phyloP scores from a whole-genome alignment of 2,329 filamentous ascomycete species.

The Colletotrichum orbiculare region DNA sequence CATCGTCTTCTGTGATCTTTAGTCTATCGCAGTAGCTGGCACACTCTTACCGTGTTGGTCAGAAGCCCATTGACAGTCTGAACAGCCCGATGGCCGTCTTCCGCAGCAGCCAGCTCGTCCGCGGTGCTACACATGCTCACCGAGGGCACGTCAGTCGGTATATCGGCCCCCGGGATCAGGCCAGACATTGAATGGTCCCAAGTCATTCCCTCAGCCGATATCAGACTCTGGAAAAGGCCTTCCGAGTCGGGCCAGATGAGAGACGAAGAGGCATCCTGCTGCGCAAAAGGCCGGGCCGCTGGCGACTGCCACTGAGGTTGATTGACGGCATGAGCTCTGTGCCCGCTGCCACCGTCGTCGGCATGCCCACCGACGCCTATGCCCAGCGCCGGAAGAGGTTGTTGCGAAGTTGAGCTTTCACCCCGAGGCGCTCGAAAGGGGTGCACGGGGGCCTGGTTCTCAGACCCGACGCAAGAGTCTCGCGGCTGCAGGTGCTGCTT shows the following conservation, averaged over 20 bases:
- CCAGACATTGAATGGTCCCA: conserved; percentile 15
- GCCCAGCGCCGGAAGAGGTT: background rate
- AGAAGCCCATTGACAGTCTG: conserved; percentile 19
- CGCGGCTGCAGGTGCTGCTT: background rate
- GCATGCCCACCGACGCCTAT: background rate
- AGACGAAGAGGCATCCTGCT: background rate
- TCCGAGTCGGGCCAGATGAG: conserved; percentile 11
- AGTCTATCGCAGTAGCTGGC: background rate
- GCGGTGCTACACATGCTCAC: background rate
- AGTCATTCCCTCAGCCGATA: conserved; percentile 17
- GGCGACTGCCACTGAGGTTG: background rate
- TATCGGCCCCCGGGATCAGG: background rate
- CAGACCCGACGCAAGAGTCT: background rate
- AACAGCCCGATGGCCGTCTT: conserved; percentile 11
- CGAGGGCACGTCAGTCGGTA: background rate
- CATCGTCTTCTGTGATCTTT: background rate
- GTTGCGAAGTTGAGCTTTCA: background rate
- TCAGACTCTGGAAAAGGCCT: conserved; percentile 14
- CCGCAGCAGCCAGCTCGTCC: conserved; percentile 10
- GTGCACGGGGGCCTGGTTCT: background rate
- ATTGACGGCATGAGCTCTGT: background rate
- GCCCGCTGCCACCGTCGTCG: background rate
- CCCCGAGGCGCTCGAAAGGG: background rate
- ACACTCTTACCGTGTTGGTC: conserved; percentile 6
- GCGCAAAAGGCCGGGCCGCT: background rate